A percentile compares a stretch with the other conserved stretches of the same genome.
These are phyloP conservation scores for Fusarium lyarnte DNA, from an alignment of 2,329 filamentous ascomycete species.

Conservation along the genomic window DNA sequence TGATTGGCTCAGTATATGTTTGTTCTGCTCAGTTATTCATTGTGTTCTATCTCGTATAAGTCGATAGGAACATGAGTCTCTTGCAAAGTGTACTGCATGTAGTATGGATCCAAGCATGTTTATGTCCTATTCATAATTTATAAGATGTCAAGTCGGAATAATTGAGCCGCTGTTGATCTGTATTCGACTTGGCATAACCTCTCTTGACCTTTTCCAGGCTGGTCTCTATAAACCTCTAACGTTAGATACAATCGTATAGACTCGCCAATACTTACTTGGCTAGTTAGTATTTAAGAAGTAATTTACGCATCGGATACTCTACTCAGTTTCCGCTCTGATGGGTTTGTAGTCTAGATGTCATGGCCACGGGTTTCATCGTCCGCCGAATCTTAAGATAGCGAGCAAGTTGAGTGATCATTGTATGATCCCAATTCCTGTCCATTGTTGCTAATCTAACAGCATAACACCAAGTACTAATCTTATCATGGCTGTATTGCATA, in stretches of 20 bases:
- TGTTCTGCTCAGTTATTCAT: background rate
- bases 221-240: background rate
- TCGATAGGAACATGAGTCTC: background rate
- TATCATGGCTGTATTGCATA: background rate
- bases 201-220: background rate
- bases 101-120: background rate
- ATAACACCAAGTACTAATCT: background rate
- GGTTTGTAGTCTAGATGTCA: background rate
- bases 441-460: background rate
- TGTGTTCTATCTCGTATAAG: background rate
- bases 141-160: background rate
- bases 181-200: background rate
- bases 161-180: background rate
- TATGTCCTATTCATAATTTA: background rate
- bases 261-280: background rate
- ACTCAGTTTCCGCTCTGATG: background rate
- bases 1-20: constrained; percentile 5
- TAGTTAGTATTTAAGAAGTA: background rate
- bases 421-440: background rate
- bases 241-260: background rate
- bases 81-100: background rate
- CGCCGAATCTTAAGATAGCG: background rate
- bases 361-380: background rate
- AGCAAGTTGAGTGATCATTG: background rate
- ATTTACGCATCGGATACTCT: background rate